Evolutionary conservation across 371 early-diverging fungal genomes (phyloP).

Genomic region (Apophysomyces trapeziformis): DNA sequence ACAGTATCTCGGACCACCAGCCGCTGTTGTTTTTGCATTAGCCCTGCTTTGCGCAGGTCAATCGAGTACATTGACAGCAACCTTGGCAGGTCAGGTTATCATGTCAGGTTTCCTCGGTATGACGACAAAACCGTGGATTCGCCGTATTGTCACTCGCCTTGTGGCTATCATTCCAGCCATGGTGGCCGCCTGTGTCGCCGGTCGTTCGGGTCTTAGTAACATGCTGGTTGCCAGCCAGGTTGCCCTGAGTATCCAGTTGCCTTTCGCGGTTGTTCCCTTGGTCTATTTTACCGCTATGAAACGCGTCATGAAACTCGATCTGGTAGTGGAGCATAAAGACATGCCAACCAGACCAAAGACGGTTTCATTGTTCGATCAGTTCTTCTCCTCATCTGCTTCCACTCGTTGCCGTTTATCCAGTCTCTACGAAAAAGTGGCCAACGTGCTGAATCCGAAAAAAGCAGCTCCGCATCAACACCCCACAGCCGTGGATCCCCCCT

Average conservation of each 20-base stretch:
- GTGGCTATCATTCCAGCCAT: constrained; percentile 81
- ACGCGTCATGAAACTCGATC: constrained; percentile 53
- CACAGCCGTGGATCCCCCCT: constrained; percentile 8
- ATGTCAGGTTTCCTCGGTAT: constrained; percentile 84
- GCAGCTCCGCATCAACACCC: constrained; percentile 5
- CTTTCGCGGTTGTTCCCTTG: constrained; percentile 82
- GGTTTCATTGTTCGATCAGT: constrained; percentile 3
- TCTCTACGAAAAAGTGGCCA: constrained; percentile 1
- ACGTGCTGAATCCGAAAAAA: constrained; percentile 1
- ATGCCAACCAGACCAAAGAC: constrained; percentile 5
- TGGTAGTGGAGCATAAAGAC: constrained; percentile 29
- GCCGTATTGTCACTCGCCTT: constrained; percentile 70
- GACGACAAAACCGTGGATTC: constrained; percentile 70
- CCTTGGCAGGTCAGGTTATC: constrained; percentile 86
- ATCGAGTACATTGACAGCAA: constrained; percentile 82
- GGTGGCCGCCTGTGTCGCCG: constrained; percentile 67
- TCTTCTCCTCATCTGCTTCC: constrained; percentile 9
- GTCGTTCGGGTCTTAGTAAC: constrained; percentile 65
- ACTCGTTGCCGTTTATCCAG: constrained; percentile 6
- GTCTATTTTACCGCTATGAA: constrained; percentile 69
- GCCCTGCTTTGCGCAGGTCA: constrained; percentile 82
- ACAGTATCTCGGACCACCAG: constrained; percentile 65
- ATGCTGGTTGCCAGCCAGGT: constrained; percentile 81
- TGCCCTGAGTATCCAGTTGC: constrained; percentile 76
- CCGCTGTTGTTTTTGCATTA: constrained; percentile 76